Base-by-base conservation (phyloP, 805 yeast species). In the Metschnikowia hibisci region DNA sequence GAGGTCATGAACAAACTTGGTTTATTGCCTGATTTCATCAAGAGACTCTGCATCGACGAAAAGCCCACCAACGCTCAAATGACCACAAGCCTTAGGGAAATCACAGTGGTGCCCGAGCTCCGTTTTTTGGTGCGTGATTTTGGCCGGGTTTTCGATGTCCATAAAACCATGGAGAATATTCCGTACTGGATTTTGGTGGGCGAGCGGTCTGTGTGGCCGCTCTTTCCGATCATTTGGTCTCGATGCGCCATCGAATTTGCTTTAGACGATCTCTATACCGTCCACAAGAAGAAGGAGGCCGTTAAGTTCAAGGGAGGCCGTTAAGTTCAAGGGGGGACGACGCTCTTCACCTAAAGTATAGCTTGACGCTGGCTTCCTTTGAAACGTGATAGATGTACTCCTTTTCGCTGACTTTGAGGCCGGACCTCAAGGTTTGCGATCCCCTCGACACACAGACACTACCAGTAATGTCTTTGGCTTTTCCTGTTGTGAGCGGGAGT, bases 161-260 rank as follows among this genome's bases (percentile, higher is more conserved):
- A 82, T 54, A 75, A 83, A 52, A 73, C 81, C 20, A 62, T 69
- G 57, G 84, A 80, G 45, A 89, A 87, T 60, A 83, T 89, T 16
- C 84, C 88, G 4, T 87, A 88, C 58, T 91, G 97, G 95, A 80
- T 89, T 11, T 68, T 77, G 41, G 87, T 90, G 26, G 99, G 99
- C 4, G 97, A 91, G 61, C 72, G 84, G 50, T 84, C 96, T 34
- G 88, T 89, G 1, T 93, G 98, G 98, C 95, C 96, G 1, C 77
- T 87, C 40, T 71, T 87, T 47, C 87, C 96, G 0, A 68, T 89
- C 29, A 70, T 93, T 25, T 82, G 89, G 80, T 84, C 96, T 1
- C 71, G 99, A 36, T 87, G 96, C 55, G 81, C 90, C 1, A 84
- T 91, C 42, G 99, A 91, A 68, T 87, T 84, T 64, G 84, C 89